These are phyloP conservation scores for Umbilicaria muhlenbergii DNA, from an alignment of 495 filamentous ascomycete species.

Conservation along the genomic window DNA sequence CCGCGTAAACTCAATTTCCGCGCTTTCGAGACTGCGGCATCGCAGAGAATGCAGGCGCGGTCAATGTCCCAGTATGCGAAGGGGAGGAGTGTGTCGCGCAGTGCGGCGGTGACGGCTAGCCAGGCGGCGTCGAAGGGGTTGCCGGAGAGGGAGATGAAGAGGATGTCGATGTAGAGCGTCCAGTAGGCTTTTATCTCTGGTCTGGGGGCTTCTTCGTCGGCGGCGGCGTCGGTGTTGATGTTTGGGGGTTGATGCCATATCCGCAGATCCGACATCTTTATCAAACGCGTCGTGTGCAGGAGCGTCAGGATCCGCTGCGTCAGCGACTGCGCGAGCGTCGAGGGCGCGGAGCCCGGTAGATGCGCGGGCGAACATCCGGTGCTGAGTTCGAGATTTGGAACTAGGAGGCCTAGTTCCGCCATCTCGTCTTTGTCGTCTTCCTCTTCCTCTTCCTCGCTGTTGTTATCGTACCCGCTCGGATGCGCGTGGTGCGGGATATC, in stretches of 20 bases:
- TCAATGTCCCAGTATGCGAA: slow-evolving; percentile 76
- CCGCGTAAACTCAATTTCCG: slow-evolving; percentile 37
- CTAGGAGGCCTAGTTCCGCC: slow-evolving; percentile 52
- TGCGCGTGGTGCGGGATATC: slow-evolving; percentile 39
- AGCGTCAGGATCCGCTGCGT: slow-evolving; percentile 61
- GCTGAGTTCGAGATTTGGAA: slow-evolving; percentile 80
- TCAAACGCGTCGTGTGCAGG: slow-evolving; percentile 48
- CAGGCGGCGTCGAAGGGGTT: slow-evolving; percentile 84
- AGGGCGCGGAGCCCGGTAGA: slow-evolving; percentile 69
- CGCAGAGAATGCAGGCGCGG: slow-evolving; percentile 58
- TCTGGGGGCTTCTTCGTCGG: slow-evolving; percentile 6
- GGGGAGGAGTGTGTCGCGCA: slow-evolving; percentile 66
- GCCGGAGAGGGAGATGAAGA: slow-evolving; percentile 81
- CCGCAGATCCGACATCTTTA: slow-evolving; percentile 45
- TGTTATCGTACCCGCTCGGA: slow-evolving; percentile 6
- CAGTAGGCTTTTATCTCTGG: slow-evolving; percentile 69
- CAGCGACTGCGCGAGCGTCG: slow-evolving; percentile 64
- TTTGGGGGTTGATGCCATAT: slow-evolving; percentile 47
- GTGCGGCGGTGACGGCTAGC: slow-evolving; percentile 68
- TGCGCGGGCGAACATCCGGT: slow-evolving; percentile 80
- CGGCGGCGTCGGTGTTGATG: not conserved
- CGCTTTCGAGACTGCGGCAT: slow-evolving; percentile 25
- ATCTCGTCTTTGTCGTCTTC: slow-evolving; percentile 39
- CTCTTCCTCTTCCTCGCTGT: slow-evolving; percentile 16
- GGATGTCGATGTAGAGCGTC: slow-evolving; percentile 82